Conservation (phyloP, 768 basidiomycete species). For the Plicaturopsis crispa region DNA sequence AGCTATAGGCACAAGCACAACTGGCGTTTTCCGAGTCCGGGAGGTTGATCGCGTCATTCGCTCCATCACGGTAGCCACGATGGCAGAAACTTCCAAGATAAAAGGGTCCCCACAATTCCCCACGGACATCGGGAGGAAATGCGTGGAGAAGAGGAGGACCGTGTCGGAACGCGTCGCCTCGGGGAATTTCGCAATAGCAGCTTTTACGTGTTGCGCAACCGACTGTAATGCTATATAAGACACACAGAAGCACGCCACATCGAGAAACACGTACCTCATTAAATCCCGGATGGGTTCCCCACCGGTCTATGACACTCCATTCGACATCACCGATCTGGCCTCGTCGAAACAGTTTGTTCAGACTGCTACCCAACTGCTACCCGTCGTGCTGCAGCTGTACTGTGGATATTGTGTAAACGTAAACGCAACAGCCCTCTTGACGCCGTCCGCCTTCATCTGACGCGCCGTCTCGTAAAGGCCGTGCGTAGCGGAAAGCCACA, state of each 20-base stretch:
- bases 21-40: conserved; percentile 66
- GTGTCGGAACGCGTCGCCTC: conserved; percentile 61
- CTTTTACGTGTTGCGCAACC: conserved; percentile 81
- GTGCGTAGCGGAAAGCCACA: conserved; percentile 91
- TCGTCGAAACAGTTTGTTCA: conserved; percentile 83
- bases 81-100: conserved; percentile 88
- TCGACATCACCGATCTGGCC: conserved; percentile 61
- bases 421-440: conserved; percentile 89
- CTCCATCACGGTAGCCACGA: conserved; percentile 91
- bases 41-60: conserved; percentile 71
- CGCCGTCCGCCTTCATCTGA: conserved; percentile 86
- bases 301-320: conserved; percentile 98
- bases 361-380: conserved; percentile 92
- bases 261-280: conserved; percentile 62
- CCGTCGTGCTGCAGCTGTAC: conserved; percentile 97
- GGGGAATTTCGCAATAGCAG: conserved; percentile 74
- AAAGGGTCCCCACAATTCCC: conserved; percentile 99
- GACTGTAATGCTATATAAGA: conserved; percentile 45
- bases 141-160: conserved; percentile 91
- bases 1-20: conserved; percentile 87
- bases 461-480: conserved; percentile 76
- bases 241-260: not conserved
- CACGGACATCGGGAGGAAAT: conserved; percentile 95
- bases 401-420: conserved; percentile 98
- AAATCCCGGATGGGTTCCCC: conserved; percentile 94